Evolutionary conservation across 2,329 filamentous ascomycete genomes (phyloP), one percentile per base, ranked within the genome.

Genomic region (Allantophomopsis lycopodina): DNA sequence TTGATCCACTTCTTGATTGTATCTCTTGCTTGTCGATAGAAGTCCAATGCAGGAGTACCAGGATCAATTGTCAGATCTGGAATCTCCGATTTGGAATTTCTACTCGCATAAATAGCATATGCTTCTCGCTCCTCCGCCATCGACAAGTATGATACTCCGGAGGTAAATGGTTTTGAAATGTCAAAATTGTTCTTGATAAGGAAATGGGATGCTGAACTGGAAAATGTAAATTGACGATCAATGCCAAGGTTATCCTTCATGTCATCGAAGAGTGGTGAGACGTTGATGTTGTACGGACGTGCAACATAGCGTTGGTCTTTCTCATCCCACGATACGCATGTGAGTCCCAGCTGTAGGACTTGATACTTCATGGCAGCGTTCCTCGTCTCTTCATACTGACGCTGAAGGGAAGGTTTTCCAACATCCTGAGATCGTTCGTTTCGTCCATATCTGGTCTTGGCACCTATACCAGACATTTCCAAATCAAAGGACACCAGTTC

Each of bases 301-400:
- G 77, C 59, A 5, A 68, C 60, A 50, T 82, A 83, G 33, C 57
- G 50, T 41, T 59, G 23, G 11, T 15, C 45, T 57, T 56, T 60
- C 69, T 68, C 50, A 63, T 65, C 8, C 66, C 56, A 6, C 52
- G 46, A 52, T 77, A 73, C 73, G 49, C 76, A 71, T 0, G 78
- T 82, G 42, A 83, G 57, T n/a, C 78, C 78, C 40, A 81, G 58
- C 51, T 83, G 78, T 2, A 82, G 59, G 38, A 82, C 69, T 44
- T 76, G 70, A 48, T 76, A 82, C 32, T 65, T 68, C 44, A 78
- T 68, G 3, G 77, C 77, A 2, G 73, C 74, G 20, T 59, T 58
- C 51, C 73, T 79, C 41, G 65, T 64, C 45, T 82, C 76, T 10
- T 61, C 56, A 50, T 82, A 83, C 40, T 71, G 67, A 34, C 76